These are phyloP conservation scores for Aquilaria agallochum DNA, from an alignment of 441 rosid species.

Conservation along the genomic window DNA sequence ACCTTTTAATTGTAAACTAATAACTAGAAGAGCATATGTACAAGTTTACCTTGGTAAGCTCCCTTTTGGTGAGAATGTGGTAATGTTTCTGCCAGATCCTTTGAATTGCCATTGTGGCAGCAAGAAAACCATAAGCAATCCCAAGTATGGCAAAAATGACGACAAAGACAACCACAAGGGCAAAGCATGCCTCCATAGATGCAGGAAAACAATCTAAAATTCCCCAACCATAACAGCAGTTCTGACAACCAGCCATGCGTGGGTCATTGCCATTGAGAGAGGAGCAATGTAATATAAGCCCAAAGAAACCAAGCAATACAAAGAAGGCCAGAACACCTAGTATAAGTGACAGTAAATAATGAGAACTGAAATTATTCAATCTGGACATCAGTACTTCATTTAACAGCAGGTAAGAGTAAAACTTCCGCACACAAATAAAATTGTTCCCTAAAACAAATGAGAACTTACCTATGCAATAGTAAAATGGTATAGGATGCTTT, in stretches of 20 bases:
- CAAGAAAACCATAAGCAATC: constrained; percentile 93
- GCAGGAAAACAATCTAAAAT: constrained; percentile 95
- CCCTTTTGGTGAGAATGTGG: constrained; percentile 88
- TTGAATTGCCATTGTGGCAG: constrained; percentile 91
- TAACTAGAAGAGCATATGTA: no score
- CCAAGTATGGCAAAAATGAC: constrained; percentile 91
- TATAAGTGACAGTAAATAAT: no score
- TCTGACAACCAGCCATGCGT: constrained; percentile 93
- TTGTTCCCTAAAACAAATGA: background rate
- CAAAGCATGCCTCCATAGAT: constrained; percentile 95
- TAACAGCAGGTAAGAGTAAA: no score
- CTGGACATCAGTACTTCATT: no score
- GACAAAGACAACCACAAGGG: constrained; percentile 76
- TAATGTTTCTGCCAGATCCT: constrained; percentile 98
- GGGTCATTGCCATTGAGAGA: constrained; percentile 78
- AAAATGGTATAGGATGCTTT: constrained; percentile 93
- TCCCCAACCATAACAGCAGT: constrained; percentile 98
- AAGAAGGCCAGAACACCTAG: constrained; percentile 86
- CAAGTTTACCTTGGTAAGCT: constrained; percentile 66
- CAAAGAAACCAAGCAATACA: constrained; percentile 85
- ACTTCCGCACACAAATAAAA: no score
- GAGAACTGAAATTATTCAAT: no score
- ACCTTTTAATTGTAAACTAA: no score
- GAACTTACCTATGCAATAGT: constrained; percentile 80
- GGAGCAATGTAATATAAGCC: constrained; percentile 84